phyloP scores from a whole-genome alignment of 2,329 filamentous ascomycete species.

The Trichoderma sp. region DNA sequence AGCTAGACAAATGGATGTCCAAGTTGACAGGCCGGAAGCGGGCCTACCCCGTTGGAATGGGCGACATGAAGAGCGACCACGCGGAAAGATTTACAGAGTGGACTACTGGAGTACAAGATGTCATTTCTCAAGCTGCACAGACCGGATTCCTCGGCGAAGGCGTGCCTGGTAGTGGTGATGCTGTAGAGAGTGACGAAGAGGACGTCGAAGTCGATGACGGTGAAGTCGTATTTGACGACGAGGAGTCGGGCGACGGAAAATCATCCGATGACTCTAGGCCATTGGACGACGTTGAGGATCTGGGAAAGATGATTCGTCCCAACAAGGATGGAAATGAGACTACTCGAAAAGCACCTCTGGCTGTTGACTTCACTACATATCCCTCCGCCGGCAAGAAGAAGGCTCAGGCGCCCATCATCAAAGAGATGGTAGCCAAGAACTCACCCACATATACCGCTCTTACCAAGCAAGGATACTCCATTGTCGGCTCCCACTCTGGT shows the following conservation, averaged over 20 bases:
- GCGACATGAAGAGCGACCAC: slow-evolving; percentile 79
- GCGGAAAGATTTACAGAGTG: slow-evolving; percentile 73
- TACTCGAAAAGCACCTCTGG: slow-evolving; percentile 56
- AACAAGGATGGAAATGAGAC: slow-evolving; percentile 40
- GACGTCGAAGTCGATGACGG: slow-evolving; percentile 62
- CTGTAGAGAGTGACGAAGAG: slow-evolving; percentile 82
- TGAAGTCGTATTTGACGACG: slow-evolving; percentile 52
- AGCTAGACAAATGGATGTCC: slow-evolving; percentile 96
- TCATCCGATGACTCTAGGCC: slow-evolving; percentile 43
- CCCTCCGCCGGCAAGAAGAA: slow-evolving; percentile 55
- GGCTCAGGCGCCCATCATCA: slow-evolving; percentile 54
- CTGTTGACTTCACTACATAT: slow-evolving; percentile 85
- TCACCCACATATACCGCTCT: slow-evolving; percentile 88
- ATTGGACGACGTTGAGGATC: slow-evolving; percentile 82
- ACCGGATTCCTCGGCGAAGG: slow-evolving; percentile 65
- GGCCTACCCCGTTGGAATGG: slow-evolving; percentile 86
- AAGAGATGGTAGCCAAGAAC: slow-evolving; percentile 92
- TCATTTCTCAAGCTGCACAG: slow-evolving; percentile 65
- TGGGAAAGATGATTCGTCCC: slow-evolving; percentile 67
- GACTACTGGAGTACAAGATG: slow-evolving; percentile 72
- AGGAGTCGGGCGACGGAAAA: slow-evolving; percentile 43
- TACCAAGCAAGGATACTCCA: slow-evolving; percentile 95
- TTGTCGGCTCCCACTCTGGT: slow-evolving; percentile 91
- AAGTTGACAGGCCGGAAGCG: slow-evolving; percentile 84
- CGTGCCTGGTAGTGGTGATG: slow-evolving; percentile 78